A percentile compares a stretch with the other conserved stretches of the same genome.
phyloP scores from a whole-genome alignment of 1,139 yeast species.

The Arxiozyma bovina region DNA sequence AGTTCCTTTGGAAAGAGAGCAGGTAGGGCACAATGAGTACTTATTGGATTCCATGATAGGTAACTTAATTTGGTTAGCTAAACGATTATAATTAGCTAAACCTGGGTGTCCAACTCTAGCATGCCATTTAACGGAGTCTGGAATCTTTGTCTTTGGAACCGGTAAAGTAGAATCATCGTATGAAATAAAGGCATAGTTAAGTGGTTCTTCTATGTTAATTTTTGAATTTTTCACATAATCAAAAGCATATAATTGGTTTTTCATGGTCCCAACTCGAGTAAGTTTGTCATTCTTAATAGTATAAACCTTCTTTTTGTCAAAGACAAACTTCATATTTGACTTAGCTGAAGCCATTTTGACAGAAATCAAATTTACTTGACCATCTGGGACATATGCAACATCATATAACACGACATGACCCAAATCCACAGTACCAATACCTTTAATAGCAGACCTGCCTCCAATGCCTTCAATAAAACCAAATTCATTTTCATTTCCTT shows the following conservation, averaged over 20 bases:
- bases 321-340: background rate
- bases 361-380: background rate
- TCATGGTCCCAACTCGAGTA: background rate
- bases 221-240: too few species aligned
- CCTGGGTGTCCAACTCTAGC: slow-evolving; percentile 3
- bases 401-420: background rate
- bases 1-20: background rate
- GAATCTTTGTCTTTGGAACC: background rate
- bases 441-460: background rate
- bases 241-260: background rate
- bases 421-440: background rate
- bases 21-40: slow-evolving; percentile 1
- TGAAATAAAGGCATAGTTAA: background rate
- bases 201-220: background rate
- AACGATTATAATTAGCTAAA: background rate
- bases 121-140: background rate
- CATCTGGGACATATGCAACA: background rate
- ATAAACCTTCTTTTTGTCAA: background rate
- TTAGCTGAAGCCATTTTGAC: background rate
- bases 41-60: background rate
- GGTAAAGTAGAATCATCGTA: background rate
- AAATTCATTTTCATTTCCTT: background rate
- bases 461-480: background rate
- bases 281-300: too few species aligned
- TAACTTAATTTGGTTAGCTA: background rate